Evolutionary conservation across 495 filamentous ascomycete genomes (phyloP), one percentile per base, ranked within the genome.

Genomic region (Penicillium subrubescens): DNA sequence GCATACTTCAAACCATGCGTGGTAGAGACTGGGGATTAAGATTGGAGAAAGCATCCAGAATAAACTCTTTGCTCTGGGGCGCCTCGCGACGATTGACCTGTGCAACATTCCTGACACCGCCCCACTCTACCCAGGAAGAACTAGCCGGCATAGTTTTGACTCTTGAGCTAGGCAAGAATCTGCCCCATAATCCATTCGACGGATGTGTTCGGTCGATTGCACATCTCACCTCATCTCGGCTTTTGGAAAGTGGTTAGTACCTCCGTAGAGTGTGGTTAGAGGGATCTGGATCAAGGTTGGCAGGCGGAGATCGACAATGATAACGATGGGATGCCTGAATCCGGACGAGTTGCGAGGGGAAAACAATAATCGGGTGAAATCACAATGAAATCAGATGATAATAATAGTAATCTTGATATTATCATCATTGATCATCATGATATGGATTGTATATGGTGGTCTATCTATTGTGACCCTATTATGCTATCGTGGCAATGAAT

Each of bases 101-200:
- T 72, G 52, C 57, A 50, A 63, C 51, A 69, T 70, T 44, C 34
- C 12, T 65, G 62, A 57, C 33, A 39, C 17, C 4, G 29, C 53
- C 34, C 68, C 57, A 34, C 35, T 37, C 33, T 43, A 39, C 59
- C 14, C 31, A 35, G 29, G 31, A 48, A 48, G 44, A 25, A 48
- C 52, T 54, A 48, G 48, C 27, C 43, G 29, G 53, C 19, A 56
- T 56, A 56, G 53, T 37, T 55, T 37, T 25, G 19, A 48, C 21
- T 48, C 19, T 48, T 48, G 19, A 11, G 37, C 19, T 35, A 56
- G 53, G 53, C 53, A 34, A 35, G 29, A 56, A 15, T 56, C 48
- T 31, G 25, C 27, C 48, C 34, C 31, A 27, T 27, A 1, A 27
- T 27, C 25, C 25, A 27, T 33, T 15, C 17, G 27, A 19, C 53